Evolutionary conservation across 208 protist genomes (phyloP), one percentile per base, ranked within the genome.

Genomic region (Blastocrithidia nonstop): DNA sequence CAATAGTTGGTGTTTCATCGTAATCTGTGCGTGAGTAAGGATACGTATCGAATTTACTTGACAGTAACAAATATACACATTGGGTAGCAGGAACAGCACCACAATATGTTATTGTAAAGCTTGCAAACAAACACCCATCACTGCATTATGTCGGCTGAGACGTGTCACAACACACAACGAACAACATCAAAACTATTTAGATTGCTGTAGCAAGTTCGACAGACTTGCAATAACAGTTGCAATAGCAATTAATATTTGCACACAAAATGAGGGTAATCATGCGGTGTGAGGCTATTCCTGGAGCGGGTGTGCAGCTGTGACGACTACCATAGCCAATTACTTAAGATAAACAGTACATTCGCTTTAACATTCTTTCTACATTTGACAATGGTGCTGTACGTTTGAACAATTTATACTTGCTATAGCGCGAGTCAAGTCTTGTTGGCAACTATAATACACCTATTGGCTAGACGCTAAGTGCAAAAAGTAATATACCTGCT

Each of bases 251-350:
- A 9, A 42, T 22, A 22, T 22, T 22, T 13, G n/a, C n/a, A n/a
- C n/a, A n/a, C n/a, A n/a, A n/a, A n/a, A n/a, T n/a, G n/a, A n/a
- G n/a, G n/a, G n/a, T n/a, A 29, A 50, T 83, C 16, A 54, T 86
- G 4, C 51, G 86, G 9, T 92, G 83, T 36, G 54, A 84, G 50
- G 78, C 78, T 6, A 57, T 83, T 13, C 55, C 73, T 0, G 78
- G 83, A 0, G 74, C 76, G 13, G 83, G 83, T 16, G 87, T 76
- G 15, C 83, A 92, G 61, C 50, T 92, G 21, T 92, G 83, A 79
- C 46, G 66, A 54, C 62, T 92, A 19, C 74, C 83, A 2, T 44
- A 31, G 16, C 35, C 78, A 1, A 88, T 92, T 50, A 71, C 76
- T 0, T 20, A 65, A 1, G 46, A 66, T 20, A 71, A 92, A 48